These are phyloP conservation scores for Beauveria brongniartii DNA, from an alignment of 2,329 filamentous ascomycete species.

Conservation along the genomic window DNA sequence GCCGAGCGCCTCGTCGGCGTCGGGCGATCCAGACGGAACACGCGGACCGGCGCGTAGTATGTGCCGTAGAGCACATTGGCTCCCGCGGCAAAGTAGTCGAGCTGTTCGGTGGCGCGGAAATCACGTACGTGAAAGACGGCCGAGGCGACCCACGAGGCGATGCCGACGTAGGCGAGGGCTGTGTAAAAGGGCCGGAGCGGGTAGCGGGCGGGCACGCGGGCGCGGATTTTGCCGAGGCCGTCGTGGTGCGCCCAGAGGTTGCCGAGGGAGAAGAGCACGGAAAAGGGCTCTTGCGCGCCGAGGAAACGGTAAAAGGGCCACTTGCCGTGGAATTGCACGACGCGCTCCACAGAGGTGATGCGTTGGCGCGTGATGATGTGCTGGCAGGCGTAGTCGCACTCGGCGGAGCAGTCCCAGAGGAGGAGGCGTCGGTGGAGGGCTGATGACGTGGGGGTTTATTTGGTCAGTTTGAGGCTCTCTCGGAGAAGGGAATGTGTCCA, in stretches of 20 bases:
- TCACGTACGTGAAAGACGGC: slow-evolving; percentile 90
- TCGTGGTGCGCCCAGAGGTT: slow-evolving; percentile 81
- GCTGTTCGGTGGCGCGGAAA: slow-evolving; percentile 75
- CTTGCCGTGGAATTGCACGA: slow-evolving; percentile 96
- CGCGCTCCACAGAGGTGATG: slow-evolving; percentile 52
- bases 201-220: slow-evolving; percentile 64
- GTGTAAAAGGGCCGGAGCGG: slow-evolving; percentile 74
- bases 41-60: slow-evolving; percentile 73
- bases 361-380: slow-evolving; percentile 77
- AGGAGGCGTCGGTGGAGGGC: slow-evolving; percentile 79
- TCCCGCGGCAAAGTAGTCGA: slow-evolving; percentile 94
- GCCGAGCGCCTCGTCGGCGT: slow-evolving; percentile 37
- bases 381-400: slow-evolving; percentile 98
- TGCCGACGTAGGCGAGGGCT: slow-evolving; percentile 69
- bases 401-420: slow-evolving; percentile 82
- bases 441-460: slow-evolving; percentile 36
- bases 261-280: slow-evolving; percentile 84
- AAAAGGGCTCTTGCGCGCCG: slow-evolving; percentile 91
- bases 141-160: slow-evolving; percentile 79
- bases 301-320: slow-evolving; percentile 91
- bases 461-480: slow-evolving; percentile 7
- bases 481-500: slow-evolving; percentile 1
- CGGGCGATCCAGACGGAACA: slow-evolving; percentile 70
- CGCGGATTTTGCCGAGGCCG: slow-evolving; percentile 64
- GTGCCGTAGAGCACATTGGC: slow-evolving; percentile 85